These are phyloP conservation scores for Backusella sp. DNA, from an alignment of 192 early-diverging fungal genomes.

Conservation along the genomic window DNA sequence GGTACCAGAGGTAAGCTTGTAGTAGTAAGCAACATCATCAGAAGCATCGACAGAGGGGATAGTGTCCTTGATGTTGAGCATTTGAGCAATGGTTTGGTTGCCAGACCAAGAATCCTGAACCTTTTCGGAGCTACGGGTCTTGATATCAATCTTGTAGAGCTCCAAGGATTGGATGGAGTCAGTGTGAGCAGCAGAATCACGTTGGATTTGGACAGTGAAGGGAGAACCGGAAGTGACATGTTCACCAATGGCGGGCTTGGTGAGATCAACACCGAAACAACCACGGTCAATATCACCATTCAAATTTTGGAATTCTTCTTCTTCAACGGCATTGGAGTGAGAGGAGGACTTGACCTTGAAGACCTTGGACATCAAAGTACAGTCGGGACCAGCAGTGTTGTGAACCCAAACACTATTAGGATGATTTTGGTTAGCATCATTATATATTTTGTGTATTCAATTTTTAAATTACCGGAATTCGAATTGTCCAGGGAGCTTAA, in stretches of 20 bases:
- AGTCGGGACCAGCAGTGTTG: conserved; percentile 32
- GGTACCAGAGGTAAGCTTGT: conserved; percentile 28
- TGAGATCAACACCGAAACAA: conserved; percentile 34
- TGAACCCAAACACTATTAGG: conserved; percentile 29
- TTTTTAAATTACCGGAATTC: conserved; percentile 29
- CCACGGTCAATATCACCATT: conserved; percentile 33
- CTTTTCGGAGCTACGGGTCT: conserved; percentile 18
- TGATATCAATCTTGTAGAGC: conserved; percentile 27
- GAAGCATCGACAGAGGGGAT: conserved; percentile 10
- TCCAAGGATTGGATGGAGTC: conserved; percentile 20
- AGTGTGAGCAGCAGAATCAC: conserved; percentile 35
- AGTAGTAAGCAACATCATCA: conserved; percentile 28
- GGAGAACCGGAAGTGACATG: conserved; percentile 1
- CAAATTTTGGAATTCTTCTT: conserved; percentile 15
- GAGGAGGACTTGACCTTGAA: conserved; percentile 28
- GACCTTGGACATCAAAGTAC: conserved; percentile 39
- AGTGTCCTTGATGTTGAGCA: conserved; percentile 36
- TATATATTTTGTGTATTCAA: conserved; percentile 1
- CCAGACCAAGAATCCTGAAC: conserved; percentile 28
- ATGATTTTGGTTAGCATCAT: not conserved
- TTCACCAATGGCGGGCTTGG: conserved; percentile 11
- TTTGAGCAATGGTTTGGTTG: conserved; percentile 19
- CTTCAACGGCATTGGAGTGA: conserved; percentile 28
- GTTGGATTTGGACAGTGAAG: conserved; percentile 28
- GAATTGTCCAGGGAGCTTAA: conserved; percentile 37